These are phyloP conservation scores for Pyrenochaeta sp. DNA, from an alignment of 2,329 filamentous ascomycete species.

Conservation along the genomic window DNA sequence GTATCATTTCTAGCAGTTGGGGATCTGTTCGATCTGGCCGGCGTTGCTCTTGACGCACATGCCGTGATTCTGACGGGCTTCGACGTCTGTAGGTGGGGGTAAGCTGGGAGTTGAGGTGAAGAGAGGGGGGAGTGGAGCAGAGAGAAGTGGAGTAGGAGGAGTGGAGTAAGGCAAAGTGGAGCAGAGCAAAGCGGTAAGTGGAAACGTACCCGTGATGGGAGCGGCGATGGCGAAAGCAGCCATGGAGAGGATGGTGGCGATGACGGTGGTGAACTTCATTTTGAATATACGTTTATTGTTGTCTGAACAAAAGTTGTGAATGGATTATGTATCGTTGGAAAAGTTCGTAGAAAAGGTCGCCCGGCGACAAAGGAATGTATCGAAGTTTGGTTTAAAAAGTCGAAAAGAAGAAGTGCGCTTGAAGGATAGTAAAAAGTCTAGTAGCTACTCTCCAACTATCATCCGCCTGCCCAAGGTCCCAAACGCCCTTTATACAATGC, in stretches of 20 bases:
- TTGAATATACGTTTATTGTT: constrained; percentile 23
- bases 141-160: no score
- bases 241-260: constrained; percentile 45
- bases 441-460: no score
- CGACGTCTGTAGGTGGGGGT: constrained; percentile 34
- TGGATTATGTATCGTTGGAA: constrained; percentile 8
- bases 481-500: constrained; percentile 34
- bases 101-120: no score
- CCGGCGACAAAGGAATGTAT: constrained; percentile 43
- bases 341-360: constrained; percentile 34
- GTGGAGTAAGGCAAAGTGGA: no score
- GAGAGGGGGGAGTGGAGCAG: no score
- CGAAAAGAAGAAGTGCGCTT: constrained; percentile 17
- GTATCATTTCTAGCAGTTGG: constrained; percentile 31
- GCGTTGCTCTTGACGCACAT: constrained; percentile 40
- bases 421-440: constrained; percentile 24
- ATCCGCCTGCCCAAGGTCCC: constrained; percentile 13
- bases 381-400: constrained; percentile 15
- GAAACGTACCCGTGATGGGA: constrained; percentile 35
- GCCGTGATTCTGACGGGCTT: constrained; percentile 44
- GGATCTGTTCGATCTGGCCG: constrained; percentile 29
- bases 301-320: constrained; percentile 7
- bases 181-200: no score
- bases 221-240: constrained; percentile 42
- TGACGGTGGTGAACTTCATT: constrained; percentile 46